Conservation (phyloP, 495 filamentous ascomycete genomes). For the Penicillium atrosanguineum region DNA sequence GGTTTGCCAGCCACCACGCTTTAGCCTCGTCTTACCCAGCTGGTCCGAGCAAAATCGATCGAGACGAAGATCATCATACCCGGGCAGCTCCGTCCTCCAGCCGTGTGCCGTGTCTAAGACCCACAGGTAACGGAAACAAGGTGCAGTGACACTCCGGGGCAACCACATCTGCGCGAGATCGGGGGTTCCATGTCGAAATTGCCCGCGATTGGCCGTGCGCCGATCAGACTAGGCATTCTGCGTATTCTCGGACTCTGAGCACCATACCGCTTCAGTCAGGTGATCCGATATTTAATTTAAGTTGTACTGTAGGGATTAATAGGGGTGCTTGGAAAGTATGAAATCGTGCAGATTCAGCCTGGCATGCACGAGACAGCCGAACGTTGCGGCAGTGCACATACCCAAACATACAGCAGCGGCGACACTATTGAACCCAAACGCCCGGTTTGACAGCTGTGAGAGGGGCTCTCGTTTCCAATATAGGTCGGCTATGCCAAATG, state of each 20-base stretch:
- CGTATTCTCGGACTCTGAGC: not conserved
- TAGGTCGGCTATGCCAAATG: slow-evolving; percentile 10
- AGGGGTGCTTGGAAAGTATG: not conserved
- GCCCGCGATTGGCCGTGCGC: slow-evolving; percentile 1
- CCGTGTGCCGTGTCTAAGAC: slow-evolving; percentile 19
- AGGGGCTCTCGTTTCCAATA: not conserved
- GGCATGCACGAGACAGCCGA: not conserved
- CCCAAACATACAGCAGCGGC: not conserved
- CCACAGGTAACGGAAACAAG: slow-evolving; percentile 18
- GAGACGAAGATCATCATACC: slow-evolving; percentile 5
- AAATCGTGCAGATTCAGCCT: not conserved
- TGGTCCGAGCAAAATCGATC: slow-evolving; percentile 13
- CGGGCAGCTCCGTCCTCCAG: slow-evolving; percentile 12
- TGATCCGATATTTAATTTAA: not conserved
- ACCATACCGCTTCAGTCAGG: slow-evolving; percentile 6
- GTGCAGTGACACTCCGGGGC: slow-evolving; percentile 15
- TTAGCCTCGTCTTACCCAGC: slow-evolving; percentile 2
- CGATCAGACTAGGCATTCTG: slow-evolving; percentile 5
- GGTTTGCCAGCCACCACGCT: slow-evolving; percentile 4
- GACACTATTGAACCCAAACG: slow-evolving; percentile 24
- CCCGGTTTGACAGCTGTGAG: slow-evolving; percentile 21
- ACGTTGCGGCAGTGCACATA: not conserved
- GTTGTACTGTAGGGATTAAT: slow-evolving; percentile 1
- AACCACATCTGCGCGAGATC: slow-evolving; percentile 2
- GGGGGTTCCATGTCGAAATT: not conserved